Percentiles rank a stretch among this genome's conserved stretches.
Conservation (phyloP, 257 asterid genomes). For the Jacaranda copaia region DNA sequence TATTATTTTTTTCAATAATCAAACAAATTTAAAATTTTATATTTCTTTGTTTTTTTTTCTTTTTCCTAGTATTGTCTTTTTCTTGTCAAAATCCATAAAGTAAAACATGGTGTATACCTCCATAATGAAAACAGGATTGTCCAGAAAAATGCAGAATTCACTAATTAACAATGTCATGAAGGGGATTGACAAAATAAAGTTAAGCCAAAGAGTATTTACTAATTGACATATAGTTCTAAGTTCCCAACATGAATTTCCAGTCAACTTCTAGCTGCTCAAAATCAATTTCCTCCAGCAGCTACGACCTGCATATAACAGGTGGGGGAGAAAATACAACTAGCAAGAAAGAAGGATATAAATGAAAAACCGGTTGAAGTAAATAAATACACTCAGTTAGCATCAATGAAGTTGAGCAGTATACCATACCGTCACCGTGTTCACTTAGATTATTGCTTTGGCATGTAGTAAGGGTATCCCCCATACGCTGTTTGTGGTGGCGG, state of each 20-base stretch:
- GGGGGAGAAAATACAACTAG: neutral
- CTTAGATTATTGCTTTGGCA: constrained; percentile 61
- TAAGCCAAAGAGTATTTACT: constrained; percentile 13
- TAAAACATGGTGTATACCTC: no score
- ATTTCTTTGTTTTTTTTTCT: no score
- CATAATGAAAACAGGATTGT: neutral
- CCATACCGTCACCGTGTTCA: neutral
- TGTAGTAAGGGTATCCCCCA: constrained; percentile 75
- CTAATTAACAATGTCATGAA: neutral
- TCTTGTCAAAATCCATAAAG: no score
- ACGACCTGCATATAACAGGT: neutral
- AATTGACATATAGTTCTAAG: neutral
- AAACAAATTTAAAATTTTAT: no score
- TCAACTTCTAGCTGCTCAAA: constrained; percentile 13
- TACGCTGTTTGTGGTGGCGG: constrained; percentile 47
- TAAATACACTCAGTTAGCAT: no score
- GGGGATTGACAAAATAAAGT: neutral
- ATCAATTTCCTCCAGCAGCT: constrained; percentile 31
- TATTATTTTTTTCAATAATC: no score
- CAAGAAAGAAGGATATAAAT: neutral
- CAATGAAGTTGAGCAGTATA: neutral
- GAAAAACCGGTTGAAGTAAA: neutral
- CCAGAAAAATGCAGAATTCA: neutral
- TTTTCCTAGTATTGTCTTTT: no score
- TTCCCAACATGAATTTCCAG: constrained; percentile 4